A percentile compares a stretch with the other conserved stretches of the same genome.
These are phyloP conservation scores for Eucalyptus lansdowneana DNA, from an alignment of 345 rosid genomes.

Conservation along the genomic window DNA sequence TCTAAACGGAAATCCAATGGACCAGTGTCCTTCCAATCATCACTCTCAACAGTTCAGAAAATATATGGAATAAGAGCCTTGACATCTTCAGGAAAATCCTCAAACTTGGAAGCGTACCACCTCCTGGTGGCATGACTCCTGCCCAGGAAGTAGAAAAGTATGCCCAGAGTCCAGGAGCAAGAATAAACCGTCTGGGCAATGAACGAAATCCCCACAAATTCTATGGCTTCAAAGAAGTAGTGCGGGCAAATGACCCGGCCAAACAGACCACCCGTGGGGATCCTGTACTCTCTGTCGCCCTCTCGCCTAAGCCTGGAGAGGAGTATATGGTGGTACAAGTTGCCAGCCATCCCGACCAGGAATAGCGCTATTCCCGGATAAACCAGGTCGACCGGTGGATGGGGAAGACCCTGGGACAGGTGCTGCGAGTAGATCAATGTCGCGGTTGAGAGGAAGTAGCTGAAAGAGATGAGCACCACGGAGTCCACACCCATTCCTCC, in stretches of 20 bases:
- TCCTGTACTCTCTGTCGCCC: constrained; percentile 38
- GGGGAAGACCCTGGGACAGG: neutral
- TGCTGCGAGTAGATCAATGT: neutral
- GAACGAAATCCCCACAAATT: constrained; percentile 34
- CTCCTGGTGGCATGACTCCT: constrained; percentile 53
- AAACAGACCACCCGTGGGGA: constrained; percentile 62
- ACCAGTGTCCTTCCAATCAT: neutral
- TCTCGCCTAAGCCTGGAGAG: constrained; percentile 42
- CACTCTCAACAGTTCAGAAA: constrained; percentile 5
- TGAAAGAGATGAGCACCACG: neutral
- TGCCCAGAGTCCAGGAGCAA: constrained; percentile 14
- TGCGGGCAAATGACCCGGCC: constrained; percentile 57
- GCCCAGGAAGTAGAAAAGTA: constrained; percentile 33
- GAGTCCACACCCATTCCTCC: neutral
- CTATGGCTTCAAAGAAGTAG: constrained; percentile 60
- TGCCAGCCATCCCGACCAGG: constrained; percentile 45
- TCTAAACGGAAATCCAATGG: neutral
- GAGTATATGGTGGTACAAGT: constrained; percentile 1
- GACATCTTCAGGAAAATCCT: constrained; percentile 37
- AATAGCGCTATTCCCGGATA: constrained; percentile 32
- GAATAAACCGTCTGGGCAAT: constrained; percentile 49
- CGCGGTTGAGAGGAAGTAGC: neutral
- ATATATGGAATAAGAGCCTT: constrained; percentile 50
- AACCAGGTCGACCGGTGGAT: constrained; percentile 13
- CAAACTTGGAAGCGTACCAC: constrained; percentile 69